These are phyloP conservation scores for Phyllostachys edulis DNA, from an alignment of 176 grass and related monocot genomes.

Conservation along the genomic window DNA sequence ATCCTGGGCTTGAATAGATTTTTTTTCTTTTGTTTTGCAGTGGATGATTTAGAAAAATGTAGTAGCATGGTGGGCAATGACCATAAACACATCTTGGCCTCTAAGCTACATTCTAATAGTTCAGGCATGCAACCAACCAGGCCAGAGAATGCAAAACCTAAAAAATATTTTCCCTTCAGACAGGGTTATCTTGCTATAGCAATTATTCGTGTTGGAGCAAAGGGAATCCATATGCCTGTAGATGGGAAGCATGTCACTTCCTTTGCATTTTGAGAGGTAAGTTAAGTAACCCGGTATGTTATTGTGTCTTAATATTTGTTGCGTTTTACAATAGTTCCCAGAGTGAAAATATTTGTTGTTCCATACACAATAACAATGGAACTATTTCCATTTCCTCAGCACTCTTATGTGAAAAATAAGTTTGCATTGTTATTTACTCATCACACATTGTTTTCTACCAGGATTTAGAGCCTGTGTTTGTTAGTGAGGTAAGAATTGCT, in stretches of 20 bases:
- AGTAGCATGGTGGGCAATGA: constrained; percentile 71
- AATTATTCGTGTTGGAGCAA: constrained; percentile 74
- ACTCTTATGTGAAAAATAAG: constrained; percentile 6
- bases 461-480: constrained; percentile 92
- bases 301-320: constrained; percentile 17
- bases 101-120: constrained; percentile 54
- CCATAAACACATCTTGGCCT: constrained; percentile 37
- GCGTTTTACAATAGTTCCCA: not conserved
- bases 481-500: constrained; percentile 82
- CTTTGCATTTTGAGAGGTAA: constrained; percentile 88
- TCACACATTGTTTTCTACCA: constrained; percentile 24
- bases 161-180: constrained; percentile 85
- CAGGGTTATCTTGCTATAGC: constrained; percentile 90
- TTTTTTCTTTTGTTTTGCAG: constrained; percentile 60
- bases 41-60: constrained; percentile 87
- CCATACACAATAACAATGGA: not conserved
- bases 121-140: constrained; percentile 41
- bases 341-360: not conserved
- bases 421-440: constrained; percentile 19
- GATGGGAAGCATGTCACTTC: constrained; percentile 95
- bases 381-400: not conserved
- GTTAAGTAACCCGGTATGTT: not conserved
- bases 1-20: too few relatives aligned
- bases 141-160: constrained; percentile 47
- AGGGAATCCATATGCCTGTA: constrained; percentile 94